Evolutionary conservation across 2,329 filamentous ascomycete genomes (phyloP), one percentile per base, ranked within the genome.

Genomic region (Alternaria incomplexa): DNA sequence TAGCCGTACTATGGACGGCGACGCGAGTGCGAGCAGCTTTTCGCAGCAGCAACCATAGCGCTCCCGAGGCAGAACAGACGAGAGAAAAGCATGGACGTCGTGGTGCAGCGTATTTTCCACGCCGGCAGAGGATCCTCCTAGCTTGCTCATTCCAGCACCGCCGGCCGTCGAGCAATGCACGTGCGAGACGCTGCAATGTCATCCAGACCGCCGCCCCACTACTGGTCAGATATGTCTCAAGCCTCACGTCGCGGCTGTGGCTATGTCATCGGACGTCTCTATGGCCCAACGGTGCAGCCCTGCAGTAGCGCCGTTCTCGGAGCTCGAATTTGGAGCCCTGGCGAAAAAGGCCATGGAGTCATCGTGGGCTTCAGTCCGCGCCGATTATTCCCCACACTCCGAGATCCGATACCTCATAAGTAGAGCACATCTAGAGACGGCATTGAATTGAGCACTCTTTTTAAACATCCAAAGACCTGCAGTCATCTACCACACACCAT

Each of bases 311-410:
- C 68, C 65, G 65, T 58, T 58, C 50, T 72, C 68, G 68, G 70
- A 71, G 65, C 66, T 59, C 48, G 47, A 48, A 26, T 32, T 40
- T 56, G 62, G 60, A 55, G 60, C 63, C 65, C 48, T n/a, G 65
- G 63, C 66, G 65, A 59, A 70, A 73, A 69, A 69, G 25, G 53
- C 56, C 23, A 68, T 73, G 60, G 74, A 76, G 72, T 75, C 73
- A 75, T 73, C 61, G 65, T 56, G 48, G 40, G 40, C 32, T 57
- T 66, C 52, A 55, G 48, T 63, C 61, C 56, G 61, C 54, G 45
- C 22, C 22, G 22, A 44, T 36, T 30, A 28, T 52, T 15, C 60
- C 48, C 46, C 46, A 47, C 61, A 74, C 66, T 73, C 71, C 71
- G 70, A 68, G 44, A 56, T 25, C 58, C 65, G 45, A 61, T 45